These are phyloP conservation scores for Erysiphe pulchra DNA, from an alignment of 2,329 filamentous ascomycete species.

Conservation along the genomic window DNA sequence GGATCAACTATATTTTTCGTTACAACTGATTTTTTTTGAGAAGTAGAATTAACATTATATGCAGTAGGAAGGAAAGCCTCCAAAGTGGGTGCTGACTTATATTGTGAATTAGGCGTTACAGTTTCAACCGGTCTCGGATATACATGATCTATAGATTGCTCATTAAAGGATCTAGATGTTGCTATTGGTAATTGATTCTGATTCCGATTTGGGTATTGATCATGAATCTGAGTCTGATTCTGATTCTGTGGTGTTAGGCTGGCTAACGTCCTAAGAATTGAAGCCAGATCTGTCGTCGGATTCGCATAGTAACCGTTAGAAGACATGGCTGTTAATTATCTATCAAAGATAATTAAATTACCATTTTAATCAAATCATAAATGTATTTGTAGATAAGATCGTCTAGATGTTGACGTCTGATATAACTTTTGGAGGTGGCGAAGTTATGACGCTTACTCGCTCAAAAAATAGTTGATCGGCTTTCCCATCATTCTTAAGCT, in stretches of 20 bases:
- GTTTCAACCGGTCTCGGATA: too few species aligned
- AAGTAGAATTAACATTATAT: constrained; percentile 3
- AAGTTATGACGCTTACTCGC: too few species aligned
- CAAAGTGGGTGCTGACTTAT: not conserved
- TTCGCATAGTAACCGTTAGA: not conserved
- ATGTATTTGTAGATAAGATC: too few species aligned
- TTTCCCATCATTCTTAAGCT: too few species aligned
- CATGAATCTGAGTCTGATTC: constrained; percentile 2
- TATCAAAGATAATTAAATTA: too few species aligned
- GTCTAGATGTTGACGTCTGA: too few species aligned
- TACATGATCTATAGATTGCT: not conserved
- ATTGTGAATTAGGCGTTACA: not conserved
- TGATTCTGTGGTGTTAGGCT: constrained; percentile 8
- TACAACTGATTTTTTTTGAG: constrained; percentile 6
- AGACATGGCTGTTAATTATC: not conserved
- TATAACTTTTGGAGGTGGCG: too few species aligned
- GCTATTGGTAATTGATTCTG: constrained; percentile 13
- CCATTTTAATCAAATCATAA: too few species aligned
- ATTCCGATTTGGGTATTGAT: constrained; percentile 6
- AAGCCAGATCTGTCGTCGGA: constrained; percentile 11
- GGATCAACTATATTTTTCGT: constrained; percentile 15
- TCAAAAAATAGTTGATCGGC: too few species aligned
- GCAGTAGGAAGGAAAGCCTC: not conserved
- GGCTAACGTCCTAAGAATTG: constrained; percentile 12
- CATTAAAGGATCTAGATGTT: not conserved